Evolutionary conservation across 108 stramenopile species (phyloP).

Genomic region (Chaetoceros tenuissimus): DNA sequence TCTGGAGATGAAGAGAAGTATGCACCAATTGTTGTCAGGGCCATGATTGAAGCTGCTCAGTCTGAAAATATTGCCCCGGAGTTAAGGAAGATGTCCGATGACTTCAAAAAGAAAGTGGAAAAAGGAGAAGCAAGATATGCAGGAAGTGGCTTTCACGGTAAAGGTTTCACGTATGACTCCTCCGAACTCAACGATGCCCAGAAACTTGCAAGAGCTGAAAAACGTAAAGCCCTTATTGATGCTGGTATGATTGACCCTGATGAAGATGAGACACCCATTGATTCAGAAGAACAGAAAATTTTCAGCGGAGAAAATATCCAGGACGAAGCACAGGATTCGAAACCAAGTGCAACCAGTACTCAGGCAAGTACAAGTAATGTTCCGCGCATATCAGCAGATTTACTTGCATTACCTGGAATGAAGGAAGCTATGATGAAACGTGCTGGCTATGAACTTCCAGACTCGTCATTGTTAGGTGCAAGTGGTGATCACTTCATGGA

Average conservation of each 20-base stretch:
- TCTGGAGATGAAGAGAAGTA: constrained; percentile 90
- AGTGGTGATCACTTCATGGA: constrained; percentile 55
- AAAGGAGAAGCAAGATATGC: constrained; percentile 91
- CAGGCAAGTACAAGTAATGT: constrained; percentile 1
- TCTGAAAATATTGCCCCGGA: constrained; percentile 82
- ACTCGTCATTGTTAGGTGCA: constrained; percentile 24
- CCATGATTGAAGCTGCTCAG: constrained; percentile 83
- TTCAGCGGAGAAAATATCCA: not conserved
- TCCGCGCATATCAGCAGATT: constrained; percentile 62
- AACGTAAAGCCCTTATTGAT: constrained; percentile 84
- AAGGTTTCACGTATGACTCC: constrained; percentile 93
- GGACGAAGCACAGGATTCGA: constrained; percentile 25
- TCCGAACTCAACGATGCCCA: constrained; percentile 92
- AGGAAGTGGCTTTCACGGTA: constrained; percentile 92
- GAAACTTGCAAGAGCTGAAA: constrained; percentile 78
- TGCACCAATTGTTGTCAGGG: constrained; percentile 89
- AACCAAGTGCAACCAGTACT: constrained; percentile 1
- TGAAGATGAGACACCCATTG: constrained; percentile 48
- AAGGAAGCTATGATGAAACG: constrained; percentile 71
- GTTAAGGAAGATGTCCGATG: constrained; percentile 77
- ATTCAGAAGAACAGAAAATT: constrained; percentile 4
- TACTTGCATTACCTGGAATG: constrained; percentile 82
- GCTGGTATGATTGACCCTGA: constrained; percentile 81
- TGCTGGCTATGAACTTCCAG: constrained; percentile 47
- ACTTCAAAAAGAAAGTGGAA: constrained; percentile 87